Base-by-base conservation (phyloP, 345 rosid genomes). In the Salix udensis region DNA sequence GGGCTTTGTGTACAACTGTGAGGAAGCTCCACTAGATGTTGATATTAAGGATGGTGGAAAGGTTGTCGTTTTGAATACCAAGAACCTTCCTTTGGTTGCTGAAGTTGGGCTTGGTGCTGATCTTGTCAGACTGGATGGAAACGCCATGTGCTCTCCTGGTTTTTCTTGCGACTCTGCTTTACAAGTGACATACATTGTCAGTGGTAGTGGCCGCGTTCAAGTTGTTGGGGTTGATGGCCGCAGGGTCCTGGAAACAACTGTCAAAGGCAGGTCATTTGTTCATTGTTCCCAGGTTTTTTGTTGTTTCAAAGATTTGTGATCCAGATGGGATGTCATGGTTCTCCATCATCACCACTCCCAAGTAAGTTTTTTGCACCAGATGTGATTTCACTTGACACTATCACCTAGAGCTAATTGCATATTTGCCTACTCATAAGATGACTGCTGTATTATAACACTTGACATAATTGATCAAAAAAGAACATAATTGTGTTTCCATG, bases 81-180 rank as follows among this genome's bases (percentile, higher is more conserved):
- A 88, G 84, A 93, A 91, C 68, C 88, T 95, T 21, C 98, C 98
- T 46, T 78, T 95, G 77, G 93, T 95, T 23, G 96, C 91, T 67
- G 88, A 95, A 80, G 88, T 91, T 44, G 98, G 98, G 8, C 85
- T 91, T 11, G 98, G 98, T 21, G 97, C 97, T 66, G 98, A 93
- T 74, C 96, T 95, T 39, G 97, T 93, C 15, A 88, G 88, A 76
- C 74, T 95, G 21, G 94, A 95, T 64, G 88, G 89, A 0, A 80
- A 88, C 6, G 97, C 98, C 0, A 93, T 93, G 98, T 93, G 98
- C 79, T 95, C 98, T 66, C 98, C 98, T 68, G 98, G 98, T 1
- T 93, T 95, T 52, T 95, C 98, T 0, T 92, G 97, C 77, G 98
- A 94, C 81, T 92, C 97, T 2, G 98, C 94, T 4, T 65, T 90